Percentiles rank a stretch among this genome's conserved stretches.
phyloP scores from a whole-genome alignment of 805 yeast genomes.

The Cyberlindnera xishuangbannaensis region DNA sequence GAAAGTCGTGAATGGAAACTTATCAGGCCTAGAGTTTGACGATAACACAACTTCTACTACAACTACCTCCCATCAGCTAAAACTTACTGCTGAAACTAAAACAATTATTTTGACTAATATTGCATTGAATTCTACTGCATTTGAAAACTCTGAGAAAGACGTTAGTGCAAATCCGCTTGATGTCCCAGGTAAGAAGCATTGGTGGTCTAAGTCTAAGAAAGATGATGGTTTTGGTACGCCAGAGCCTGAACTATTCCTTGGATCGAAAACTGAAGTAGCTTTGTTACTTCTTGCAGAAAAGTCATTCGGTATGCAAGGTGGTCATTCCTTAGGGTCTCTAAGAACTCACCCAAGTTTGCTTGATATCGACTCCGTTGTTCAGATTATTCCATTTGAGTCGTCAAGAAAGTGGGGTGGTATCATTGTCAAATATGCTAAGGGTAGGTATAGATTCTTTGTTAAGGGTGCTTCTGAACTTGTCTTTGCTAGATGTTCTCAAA shows the following conservation, averaged over 20 bases:
- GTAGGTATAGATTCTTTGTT: constrained; percentile 51
- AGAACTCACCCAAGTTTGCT: constrained; percentile 30
- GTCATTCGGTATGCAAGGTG: constrained; percentile 37
- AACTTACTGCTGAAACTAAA: constrained; percentile 8
- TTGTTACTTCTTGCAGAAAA: constrained; percentile 61
- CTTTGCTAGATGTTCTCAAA: constrained; percentile 49
- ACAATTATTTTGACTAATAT: constrained; percentile 48
- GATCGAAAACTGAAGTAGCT: constrained; percentile 95
- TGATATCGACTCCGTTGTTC: constrained; percentile 43
- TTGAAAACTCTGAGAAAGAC: constrained; percentile 49
- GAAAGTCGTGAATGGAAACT: constrained; percentile 77
- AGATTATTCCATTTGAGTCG: constrained; percentile 86
- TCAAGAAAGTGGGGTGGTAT: constrained; percentile 90
- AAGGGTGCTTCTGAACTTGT: constrained; percentile 97
- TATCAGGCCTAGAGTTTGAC: constrained; percentile 56
- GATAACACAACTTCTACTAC: constrained; percentile 30
- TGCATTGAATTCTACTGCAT: constrained; percentile 81
- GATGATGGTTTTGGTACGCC: constrained; percentile 3
- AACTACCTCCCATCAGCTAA: constrained; percentile 14
- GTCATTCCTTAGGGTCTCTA: constrained; percentile 38
- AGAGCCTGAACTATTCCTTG: constrained; percentile 59
- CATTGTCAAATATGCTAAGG: constrained; percentile 42
- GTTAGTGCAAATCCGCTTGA: constrained; percentile 25
- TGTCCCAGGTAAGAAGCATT: constrained; percentile 18
- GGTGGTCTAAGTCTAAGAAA: constrained; percentile 16